A percentile compares a stretch with the other conserved stretches of the same genome.
Conservation (phyloP, 169 alveolate species). For the Cardiosporidium cionae region DNA sequence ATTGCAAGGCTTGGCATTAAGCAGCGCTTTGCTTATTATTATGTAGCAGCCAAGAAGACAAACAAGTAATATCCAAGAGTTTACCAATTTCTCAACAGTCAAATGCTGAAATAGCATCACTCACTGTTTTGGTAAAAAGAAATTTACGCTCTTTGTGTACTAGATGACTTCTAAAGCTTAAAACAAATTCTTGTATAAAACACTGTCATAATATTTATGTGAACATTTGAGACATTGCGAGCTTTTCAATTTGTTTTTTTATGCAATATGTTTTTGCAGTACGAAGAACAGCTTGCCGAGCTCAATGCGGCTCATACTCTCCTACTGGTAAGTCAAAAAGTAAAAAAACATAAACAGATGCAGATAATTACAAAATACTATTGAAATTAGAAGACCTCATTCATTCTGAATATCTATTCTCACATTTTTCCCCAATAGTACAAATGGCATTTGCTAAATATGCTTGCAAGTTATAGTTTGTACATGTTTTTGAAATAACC, state of each 20-base stretch:
- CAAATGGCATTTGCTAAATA: background rate
- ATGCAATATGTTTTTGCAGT: constrained; percentile 8
- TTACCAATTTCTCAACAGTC: background rate
- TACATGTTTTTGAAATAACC: background rate
- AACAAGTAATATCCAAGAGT: too few species aligned
- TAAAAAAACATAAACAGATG: too few species aligned
- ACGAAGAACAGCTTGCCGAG: constrained; percentile 33
- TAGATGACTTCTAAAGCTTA: too few species aligned
- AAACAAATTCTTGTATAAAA: too few species aligned
- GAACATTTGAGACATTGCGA: background rate
- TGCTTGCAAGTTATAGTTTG: background rate
- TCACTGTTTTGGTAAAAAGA: background rate
- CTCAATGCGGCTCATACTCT: constrained; percentile 22
- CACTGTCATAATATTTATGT: background rate
- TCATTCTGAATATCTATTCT: background rate
- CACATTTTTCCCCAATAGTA: background rate
- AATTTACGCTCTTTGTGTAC: too few species aligned
- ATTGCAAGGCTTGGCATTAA: too few species aligned
- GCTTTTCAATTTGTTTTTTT: background rate
- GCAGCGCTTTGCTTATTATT: too few species aligned
- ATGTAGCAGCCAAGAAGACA: too few species aligned
- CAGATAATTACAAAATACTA: background rate
- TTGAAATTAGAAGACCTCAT: background rate
- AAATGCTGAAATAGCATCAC: background rate
- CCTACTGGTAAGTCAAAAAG: constrained; percentile 10